Evolutionary conservation across 495 filamentous ascomycete genomes (phyloP).

Genomic region (Lophium mytilinum): DNA sequence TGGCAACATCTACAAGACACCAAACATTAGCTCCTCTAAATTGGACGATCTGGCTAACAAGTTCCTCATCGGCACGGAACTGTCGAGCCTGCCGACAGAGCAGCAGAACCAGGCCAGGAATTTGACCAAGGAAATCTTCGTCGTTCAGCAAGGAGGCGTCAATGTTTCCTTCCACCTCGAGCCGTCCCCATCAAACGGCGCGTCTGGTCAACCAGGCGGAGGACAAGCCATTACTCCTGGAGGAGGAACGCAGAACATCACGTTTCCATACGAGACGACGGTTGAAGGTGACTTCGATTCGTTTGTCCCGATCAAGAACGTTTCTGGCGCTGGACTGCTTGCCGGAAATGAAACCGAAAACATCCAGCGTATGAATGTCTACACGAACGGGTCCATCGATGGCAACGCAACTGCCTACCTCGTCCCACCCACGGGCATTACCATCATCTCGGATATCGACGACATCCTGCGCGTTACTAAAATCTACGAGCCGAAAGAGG

Average conservation of each 20-base stretch:
- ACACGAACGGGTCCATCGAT: slow-evolving; percentile 48
- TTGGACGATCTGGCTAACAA: slow-evolving; percentile 59
- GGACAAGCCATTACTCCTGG: slow-evolving; percentile 44
- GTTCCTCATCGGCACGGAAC: slow-evolving; percentile 57
- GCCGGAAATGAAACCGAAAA: slow-evolving; percentile 52
- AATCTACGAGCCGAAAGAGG: slow-evolving; percentile 66
- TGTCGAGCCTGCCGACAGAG: slow-evolving; percentile 48
- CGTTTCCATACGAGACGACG: slow-evolving; percentile 50
- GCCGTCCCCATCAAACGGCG: slow-evolving; percentile 42
- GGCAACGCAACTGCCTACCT: slow-evolving; percentile 74
- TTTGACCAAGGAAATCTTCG: slow-evolving; percentile 60
- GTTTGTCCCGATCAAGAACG: slow-evolving; percentile 51
- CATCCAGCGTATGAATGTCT: slow-evolving; percentile 59
- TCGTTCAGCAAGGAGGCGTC: slow-evolving; percentile 57
- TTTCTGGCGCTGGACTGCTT: slow-evolving; percentile 42
- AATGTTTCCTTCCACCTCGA: slow-evolving; percentile 57
- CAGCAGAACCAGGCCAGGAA: slow-evolving; percentile 63
- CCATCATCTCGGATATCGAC: slow-evolving; percentile 67
- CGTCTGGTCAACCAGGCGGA: slow-evolving; percentile 44
- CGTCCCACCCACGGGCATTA: slow-evolving; percentile 57
- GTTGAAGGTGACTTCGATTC: slow-evolving; percentile 60
- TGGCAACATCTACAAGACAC: slow-evolving; percentile 72
- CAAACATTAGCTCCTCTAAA: slow-evolving; percentile 52
- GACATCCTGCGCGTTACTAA: slow-evolving; percentile 77
- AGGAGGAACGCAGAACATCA: slow-evolving; percentile 50